A percentile compares a stretch with the other conserved stretches of the same genome.
Conservation (phyloP, 768 basidiomycete genomes). For the Lactarius vividus region DNA sequence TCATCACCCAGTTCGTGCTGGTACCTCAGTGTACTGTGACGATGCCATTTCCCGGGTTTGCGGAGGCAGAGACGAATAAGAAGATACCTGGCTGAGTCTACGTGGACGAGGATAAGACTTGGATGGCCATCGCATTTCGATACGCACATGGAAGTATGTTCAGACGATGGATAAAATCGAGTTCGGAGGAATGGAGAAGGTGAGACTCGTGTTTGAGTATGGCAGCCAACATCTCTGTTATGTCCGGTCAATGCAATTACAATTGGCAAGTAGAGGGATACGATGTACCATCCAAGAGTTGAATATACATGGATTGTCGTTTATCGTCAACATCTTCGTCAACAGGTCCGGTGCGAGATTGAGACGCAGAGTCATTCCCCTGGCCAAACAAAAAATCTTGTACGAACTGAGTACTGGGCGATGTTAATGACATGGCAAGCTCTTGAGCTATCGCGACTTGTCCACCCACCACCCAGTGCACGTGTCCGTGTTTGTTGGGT, state of each 20-base stretch:
- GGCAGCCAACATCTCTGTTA: slow-evolving; percentile 53
- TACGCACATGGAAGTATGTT: slow-evolving; percentile 50
- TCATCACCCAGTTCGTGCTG: slow-evolving; percentile 41
- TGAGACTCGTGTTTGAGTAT: slow-evolving; percentile 49
- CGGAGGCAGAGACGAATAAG: slow-evolving; percentile 62
- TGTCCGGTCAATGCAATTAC: neutral
- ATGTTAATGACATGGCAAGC: slow-evolving; percentile 17
- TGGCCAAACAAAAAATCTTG: slow-evolving; percentile 25
- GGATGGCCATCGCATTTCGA: neutral
- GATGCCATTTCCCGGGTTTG: slow-evolving; percentile 54
- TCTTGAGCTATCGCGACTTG: neutral
- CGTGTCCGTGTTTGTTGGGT: neutral
- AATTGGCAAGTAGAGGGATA: neutral
- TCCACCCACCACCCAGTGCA: neutral
- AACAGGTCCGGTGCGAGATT: neutral
- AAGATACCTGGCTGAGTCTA: slow-evolving; percentile 60
- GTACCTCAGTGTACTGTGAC: slow-evolving; percentile 45
- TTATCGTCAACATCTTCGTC: slow-evolving; percentile 15
- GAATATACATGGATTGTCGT: slow-evolving; percentile 43
- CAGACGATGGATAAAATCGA: slow-evolving; percentile 43
- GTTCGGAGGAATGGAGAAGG: slow-evolving; percentile 51
- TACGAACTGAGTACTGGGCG: slow-evolving; percentile 15
- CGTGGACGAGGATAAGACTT: neutral
- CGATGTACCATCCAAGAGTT: slow-evolving; percentile 40
- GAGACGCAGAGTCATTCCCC: slow-evolving; percentile 11